These are phyloP conservation scores for Zymoseptoria tritici DNA, from an alignment of 2,329 filamentous ascomycete genomes.

Conservation along the genomic window DNA sequence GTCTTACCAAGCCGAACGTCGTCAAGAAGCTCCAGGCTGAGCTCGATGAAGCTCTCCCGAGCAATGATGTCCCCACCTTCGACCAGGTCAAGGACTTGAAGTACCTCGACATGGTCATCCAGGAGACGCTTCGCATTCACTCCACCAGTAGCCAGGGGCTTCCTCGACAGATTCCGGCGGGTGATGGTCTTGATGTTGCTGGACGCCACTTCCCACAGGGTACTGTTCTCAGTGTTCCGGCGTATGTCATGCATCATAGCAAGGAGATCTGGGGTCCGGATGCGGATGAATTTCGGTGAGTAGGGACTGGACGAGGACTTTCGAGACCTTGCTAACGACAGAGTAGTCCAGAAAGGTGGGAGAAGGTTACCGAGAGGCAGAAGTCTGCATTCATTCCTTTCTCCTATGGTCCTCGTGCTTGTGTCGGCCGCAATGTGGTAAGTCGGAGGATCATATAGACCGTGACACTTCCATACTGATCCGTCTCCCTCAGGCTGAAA, in stretches of 20 bases:
- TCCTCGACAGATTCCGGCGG: constrained; percentile 63
- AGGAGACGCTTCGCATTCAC: constrained; percentile 80
- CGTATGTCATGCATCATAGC: constrained; percentile 36
- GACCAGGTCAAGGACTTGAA: constrained; percentile 66
- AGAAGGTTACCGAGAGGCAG: constrained; percentile 31
- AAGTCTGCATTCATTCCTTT: constrained; percentile 37
- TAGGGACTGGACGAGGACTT: constrained; percentile 22
- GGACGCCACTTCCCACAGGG: constrained; percentile 60
- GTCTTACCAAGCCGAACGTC: constrained; percentile 61
- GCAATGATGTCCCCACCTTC: constrained; percentile 57
- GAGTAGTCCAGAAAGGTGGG: constrained; percentile 30
- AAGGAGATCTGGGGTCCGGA: constrained; percentile 36
- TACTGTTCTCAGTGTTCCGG: constrained; percentile 34
- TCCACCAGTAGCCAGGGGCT: constrained; percentile 80
- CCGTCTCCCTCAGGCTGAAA: constrained; percentile 26
- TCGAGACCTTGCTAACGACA: constrained; percentile 23
- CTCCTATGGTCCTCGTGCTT: constrained; percentile 37
- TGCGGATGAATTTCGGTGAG: constrained; percentile 34
- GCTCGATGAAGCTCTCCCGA: constrained; percentile 62
- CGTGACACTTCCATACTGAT: not conserved
- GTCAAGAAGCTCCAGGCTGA: constrained; percentile 65
- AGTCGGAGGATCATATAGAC: constrained; percentile 1
- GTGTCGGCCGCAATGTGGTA: constrained; percentile 36
- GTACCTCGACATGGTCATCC: constrained; percentile 69
- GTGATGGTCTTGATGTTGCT: constrained; percentile 55